Base-by-base conservation (phyloP, 768 basidiomycete species). In the Galerina sulciceps region DNA sequence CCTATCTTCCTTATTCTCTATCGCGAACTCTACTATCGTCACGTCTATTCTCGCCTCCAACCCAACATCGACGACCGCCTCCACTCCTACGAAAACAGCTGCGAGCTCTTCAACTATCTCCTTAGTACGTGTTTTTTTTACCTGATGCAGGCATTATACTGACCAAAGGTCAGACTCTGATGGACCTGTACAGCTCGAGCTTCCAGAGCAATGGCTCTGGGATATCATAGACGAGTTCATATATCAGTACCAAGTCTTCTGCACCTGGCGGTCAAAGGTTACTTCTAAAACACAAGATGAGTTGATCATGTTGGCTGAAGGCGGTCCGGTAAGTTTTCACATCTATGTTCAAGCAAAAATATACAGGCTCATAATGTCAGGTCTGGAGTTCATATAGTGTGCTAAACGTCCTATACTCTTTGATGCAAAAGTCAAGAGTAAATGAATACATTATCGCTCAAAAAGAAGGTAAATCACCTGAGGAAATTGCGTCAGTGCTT, bases 341-440 rank as follows among this genome's bases (percentile, higher is more conserved):
- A 42, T 17, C 9, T 31, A 10, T 38, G 15, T 46, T 26, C 42
- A n/a, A 20, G 49, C 2, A 31, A 31, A 31, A 31, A 31, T 31
- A 31, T 31, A 4, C 26, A 31, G 26, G 8, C 10, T 62, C 45
- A 17, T 17, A 9, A 22, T 14, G 6, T 1, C 64, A 95, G 85
- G 90, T 96, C 57, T 99, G 97, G 97, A 94, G 91, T 67, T 96
- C 94, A 50, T 99, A 99, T 79, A 95, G 92, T 62, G 96, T 99
- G 23, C 83, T 99, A 67, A 99, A 99, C 76, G 96, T 99, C 38
- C 83, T 99, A 23, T 99, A 99, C 79, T 98, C 95, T 17, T 84
- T 99, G 66, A 96, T 99, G 63, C 96, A 99, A 84, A 99, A 99
- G 75, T 93, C 91, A 5, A 89, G 88, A 73, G 92, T 95, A 75